phyloP scores from a whole-genome alignment of 768 basidiomycete genomes.

The Amanita pallidorosea region DNA sequence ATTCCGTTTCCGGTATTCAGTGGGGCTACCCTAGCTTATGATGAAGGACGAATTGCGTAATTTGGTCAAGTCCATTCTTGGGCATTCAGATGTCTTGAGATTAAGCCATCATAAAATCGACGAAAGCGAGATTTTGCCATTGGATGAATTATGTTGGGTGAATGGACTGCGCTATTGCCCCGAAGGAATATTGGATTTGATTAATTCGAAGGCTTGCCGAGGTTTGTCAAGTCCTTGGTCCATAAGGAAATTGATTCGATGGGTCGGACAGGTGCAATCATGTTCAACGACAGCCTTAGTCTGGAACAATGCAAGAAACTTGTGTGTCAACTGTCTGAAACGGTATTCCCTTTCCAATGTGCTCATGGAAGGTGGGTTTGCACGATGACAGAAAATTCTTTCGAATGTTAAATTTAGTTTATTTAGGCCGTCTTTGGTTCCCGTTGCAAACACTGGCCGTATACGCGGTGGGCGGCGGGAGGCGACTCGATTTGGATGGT shows the following conservation, averaged over 20 bases:
- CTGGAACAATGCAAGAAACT: conserved; percentile 60
- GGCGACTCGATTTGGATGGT: conserved; percentile 16
- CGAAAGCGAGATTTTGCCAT: conserved; percentile 10
- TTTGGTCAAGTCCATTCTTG: conserved; percentile 64
- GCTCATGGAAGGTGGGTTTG: conserved; percentile 80
- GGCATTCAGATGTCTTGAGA: conserved; percentile 39
- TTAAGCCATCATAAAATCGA: conserved; percentile 10
- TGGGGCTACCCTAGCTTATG: conserved; percentile 35
- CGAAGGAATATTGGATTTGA: conserved; percentile 65
- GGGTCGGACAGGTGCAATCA: conserved; percentile 69
- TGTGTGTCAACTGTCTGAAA: conserved; percentile 54
- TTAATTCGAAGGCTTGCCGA: conserved; percentile 94
- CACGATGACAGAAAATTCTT: conserved; percentile 2
- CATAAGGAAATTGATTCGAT: background rate
- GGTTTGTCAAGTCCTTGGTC: conserved; percentile 34
- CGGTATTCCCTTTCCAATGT: conserved; percentile 87
- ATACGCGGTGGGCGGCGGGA: conserved; percentile 8
- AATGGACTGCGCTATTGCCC: conserved; percentile 76
- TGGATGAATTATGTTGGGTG: conserved; percentile 43
- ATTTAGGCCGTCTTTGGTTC: conserved; percentile 30
- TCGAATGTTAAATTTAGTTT: background rate
- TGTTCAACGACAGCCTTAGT: conserved; percentile 85
- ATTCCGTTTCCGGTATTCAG: conserved; percentile 9
- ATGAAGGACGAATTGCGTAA: conserved; percentile 63
- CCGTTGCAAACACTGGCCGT: conserved; percentile 8